Base-by-base conservation (phyloP, 2,329 filamentous ascomycete species). In the Fusarium sp. region DNA sequence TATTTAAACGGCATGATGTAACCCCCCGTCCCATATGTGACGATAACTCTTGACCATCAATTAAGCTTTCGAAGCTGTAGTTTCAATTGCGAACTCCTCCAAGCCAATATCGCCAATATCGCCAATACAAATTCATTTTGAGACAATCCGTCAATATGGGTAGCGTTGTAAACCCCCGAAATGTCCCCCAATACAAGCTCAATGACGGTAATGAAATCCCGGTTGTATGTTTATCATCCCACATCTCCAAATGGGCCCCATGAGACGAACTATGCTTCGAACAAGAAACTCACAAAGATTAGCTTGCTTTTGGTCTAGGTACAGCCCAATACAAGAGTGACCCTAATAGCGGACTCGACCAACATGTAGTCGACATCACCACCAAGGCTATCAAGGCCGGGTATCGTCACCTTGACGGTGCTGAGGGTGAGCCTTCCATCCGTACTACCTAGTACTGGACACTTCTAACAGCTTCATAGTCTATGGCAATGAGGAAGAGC, bases 141-240 rank as follows among this genome's bases (percentile, higher is more conserved):
- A n/a, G 14, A 15, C 19, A 49, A 37, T 22, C 11, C 23, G 45
- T 33, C 55, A 58, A 60, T 10, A 71, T 70, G 67, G 39, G 57
- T 49, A 65, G 58, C 44, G 37, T 60, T 48, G 54, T 46, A 25
- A 64, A 46, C 23, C 62, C 69, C 27, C 54, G 64, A 15, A 41
- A 78, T 51, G 76, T 90, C 39, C 89, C 89, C 2, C 81, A 78
- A 55, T 77, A 93, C 55, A 92, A 90, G 80, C 83, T 94, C 57
- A 92, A 92, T 70, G 90, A 94, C 80, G 91, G 90, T 64, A 87
- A 87, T 63, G 85, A 87, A 59, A 92, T 94, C 53, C 92, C 92
- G 13, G 84, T 91, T 82, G 88, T 90, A 79, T 65, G 82, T 49
- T 40, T 40, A 33, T 33, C 40, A 32, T 37, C 48, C 17, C n/a